These are phyloP conservation scores for Tuber brumale DNA, from an alignment of 495 filamentous ascomycete species.

Conservation along the genomic window DNA sequence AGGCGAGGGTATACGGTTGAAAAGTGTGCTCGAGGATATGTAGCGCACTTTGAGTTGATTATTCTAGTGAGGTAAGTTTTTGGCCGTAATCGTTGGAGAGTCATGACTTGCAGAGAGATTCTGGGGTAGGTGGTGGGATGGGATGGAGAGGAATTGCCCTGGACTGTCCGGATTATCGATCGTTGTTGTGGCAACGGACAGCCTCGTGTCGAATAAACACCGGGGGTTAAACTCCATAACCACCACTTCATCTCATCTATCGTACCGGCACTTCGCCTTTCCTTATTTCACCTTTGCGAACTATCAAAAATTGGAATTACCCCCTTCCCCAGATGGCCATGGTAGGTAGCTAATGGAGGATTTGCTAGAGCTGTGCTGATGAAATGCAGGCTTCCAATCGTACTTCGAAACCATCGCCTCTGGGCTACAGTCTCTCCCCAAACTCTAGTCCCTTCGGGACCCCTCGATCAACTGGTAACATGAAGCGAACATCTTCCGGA, in stretches of 20 bases:
- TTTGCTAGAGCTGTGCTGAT: neutral
- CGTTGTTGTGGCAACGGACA: slow-evolving; percentile 31
- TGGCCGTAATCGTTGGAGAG: slow-evolving; percentile 19
- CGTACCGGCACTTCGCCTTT: neutral
- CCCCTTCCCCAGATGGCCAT: neutral
- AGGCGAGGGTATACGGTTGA: slow-evolving; percentile 21
- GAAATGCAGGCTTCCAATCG: slow-evolving; percentile 32
- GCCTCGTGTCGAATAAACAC: neutral
- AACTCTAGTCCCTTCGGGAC: slow-evolving; percentile 15
- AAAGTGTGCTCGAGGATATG: slow-evolving; percentile 6
- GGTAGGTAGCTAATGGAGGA: neutral
- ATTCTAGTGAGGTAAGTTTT: slow-evolving; percentile 12
- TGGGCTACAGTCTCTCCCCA: slow-evolving; percentile 31
- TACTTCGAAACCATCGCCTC: slow-evolving; percentile 37
- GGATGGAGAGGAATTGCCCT: neutral
- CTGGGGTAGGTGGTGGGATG: slow-evolving; percentile 10
- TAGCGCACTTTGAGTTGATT: neutral
- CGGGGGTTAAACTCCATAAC: neutral
- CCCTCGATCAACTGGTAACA: slow-evolving; percentile 15
- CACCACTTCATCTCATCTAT: neutral
- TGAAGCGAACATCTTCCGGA: slow-evolving; percentile 35
- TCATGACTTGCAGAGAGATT: slow-evolving; percentile 10
- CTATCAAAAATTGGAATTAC: neutral
- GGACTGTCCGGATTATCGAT: slow-evolving; percentile 6
- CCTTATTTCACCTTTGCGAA: neutral